Base-by-base conservation (phyloP, 305 asterid genomes). In the Fraxinus platypoda region DNA sequence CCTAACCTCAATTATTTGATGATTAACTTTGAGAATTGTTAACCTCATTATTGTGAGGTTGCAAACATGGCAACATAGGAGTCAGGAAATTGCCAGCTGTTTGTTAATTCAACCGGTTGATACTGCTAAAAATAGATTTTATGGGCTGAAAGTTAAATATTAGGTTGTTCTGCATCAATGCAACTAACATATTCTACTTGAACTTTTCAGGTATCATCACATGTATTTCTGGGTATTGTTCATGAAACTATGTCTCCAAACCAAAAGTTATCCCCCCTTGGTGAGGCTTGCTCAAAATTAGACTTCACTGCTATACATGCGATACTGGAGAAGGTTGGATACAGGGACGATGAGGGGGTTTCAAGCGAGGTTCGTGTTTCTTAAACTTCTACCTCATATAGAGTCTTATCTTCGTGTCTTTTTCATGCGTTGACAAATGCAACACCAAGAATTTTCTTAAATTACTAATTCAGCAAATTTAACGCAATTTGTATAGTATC, bases 331-430 rank as follows among this genome's bases (percentile, higher is more conserved):
- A 89, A 84, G 6, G 81, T 75, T 77, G 92, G 92, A 70, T 89
- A 89, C 87, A 87, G 80, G 78, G 92, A 89, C 77, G 90, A 89
- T 8, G 90, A 87, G 75, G 88, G 88, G 76, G 80, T 81, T n/a
- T 81, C 89, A 19, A 84, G 80, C 76, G 92, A 89, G 91, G 91
- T 89, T 79, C 31, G 88, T 82, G 46, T 8, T 13, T 82, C 21
- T 8, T n/a, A 30, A 76, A 71, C 71, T 59, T 54, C 9, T 52
- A 71, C 62, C 6, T 66, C 6, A 3, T 66, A 26, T 66, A 66
- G 66, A 64, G 68, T 19, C 68, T 19, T 19, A 57, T 57, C 68
- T 57, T 7, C 11, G 3, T 6, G 64, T 52, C 62, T 17, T 52
- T 46, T 46, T 46, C 59, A 3, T 49, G 59, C 21, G 7, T 43